phyloP scores from a whole-genome alignment of 345 rosid species.

The Camelina laxa region DNA sequence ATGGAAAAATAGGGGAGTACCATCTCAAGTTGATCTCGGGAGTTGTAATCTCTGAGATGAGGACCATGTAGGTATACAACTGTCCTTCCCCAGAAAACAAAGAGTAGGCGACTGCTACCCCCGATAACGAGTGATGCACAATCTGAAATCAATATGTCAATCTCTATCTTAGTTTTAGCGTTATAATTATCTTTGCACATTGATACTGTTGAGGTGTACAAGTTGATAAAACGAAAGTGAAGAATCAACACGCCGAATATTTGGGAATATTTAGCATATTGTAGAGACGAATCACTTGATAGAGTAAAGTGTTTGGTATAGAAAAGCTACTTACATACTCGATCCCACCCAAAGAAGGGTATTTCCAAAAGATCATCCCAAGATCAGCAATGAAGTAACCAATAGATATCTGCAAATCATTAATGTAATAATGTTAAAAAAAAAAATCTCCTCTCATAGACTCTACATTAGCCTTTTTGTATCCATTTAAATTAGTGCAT shows the following conservation, averaged over 20 bases:
- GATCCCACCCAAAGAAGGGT: constrained; percentile 86
- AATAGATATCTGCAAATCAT: constrained; percentile 69
- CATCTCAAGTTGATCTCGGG: constrained; percentile 96
- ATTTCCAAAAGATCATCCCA: constrained; percentile 81
- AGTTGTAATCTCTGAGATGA: constrained; percentile 88
- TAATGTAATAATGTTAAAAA: neutral
- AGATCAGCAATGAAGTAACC: constrained; percentile 92
- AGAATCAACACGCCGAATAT: neutral
- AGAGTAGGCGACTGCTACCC: constrained; percentile 75
- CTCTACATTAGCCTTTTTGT: neutral
- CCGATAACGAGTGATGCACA: constrained; percentile 80
- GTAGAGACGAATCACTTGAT: constrained; percentile 3
- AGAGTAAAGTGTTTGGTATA: constrained; percentile 8
- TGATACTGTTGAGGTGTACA: neutral
- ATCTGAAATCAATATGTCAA: constrained; percentile 58
- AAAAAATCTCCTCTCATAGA: constrained; percentile 1
- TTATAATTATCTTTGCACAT: constrained; percentile 9
- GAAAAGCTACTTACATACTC: constrained; percentile 73
- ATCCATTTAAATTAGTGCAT: constrained; percentile 22
- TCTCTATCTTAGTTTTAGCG: constrained; percentile 17
- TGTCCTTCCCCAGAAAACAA: constrained; percentile 91
- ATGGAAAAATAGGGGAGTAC: constrained; percentile 48
- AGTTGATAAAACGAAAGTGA: neutral
- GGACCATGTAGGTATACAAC: constrained; percentile 81
- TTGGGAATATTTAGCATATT: neutral